These are phyloP conservation scores for Neurospora sp. DNA, from an alignment of 495 filamentous ascomycete species.

Conservation along the genomic window DNA sequence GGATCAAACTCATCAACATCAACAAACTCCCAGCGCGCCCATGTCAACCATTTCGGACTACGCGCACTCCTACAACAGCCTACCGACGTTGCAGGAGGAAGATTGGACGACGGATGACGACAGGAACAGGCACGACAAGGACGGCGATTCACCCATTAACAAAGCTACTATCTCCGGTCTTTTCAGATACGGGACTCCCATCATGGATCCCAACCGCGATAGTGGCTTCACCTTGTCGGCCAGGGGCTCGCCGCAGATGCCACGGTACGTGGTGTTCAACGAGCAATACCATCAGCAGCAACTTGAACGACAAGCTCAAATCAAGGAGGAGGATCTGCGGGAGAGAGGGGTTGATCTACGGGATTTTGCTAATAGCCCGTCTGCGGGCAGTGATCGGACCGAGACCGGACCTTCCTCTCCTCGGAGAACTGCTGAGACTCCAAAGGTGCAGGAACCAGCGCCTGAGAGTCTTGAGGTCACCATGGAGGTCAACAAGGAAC, in stretches of 20 bases:
- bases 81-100: constrained; percentile 35
- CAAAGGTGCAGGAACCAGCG: not conserved
- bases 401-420: not conserved
- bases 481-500: not conserved
- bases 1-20: not conserved
- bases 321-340: constrained; percentile 26
- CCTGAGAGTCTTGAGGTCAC: not conserved
- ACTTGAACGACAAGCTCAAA: constrained; percentile 3
- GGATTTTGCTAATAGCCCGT: constrained; percentile 14
- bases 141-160: not conserved
- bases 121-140: not conserved
- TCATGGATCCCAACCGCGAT: constrained; percentile 34
- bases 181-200: not conserved
- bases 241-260: constrained; percentile 29
- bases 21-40: constrained; percentile 8
- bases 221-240: constrained; percentile 30
- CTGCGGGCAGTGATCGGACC: not conserved
- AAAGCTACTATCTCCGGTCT: not conserved
- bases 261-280: constrained; percentile 5
- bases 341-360: constrained; percentile 46
- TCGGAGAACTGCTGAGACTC: not conserved
- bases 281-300: not conserved
- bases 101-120: constrained; percentile 28
- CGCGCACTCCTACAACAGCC: constrained; percentile 27
- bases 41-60: constrained; percentile 24